Evolutionary conservation across 2,329 filamentous ascomycete species (phyloP), one percentile per base, ranked within the genome.

Genomic region (Blumeriella jaapii): DNA sequence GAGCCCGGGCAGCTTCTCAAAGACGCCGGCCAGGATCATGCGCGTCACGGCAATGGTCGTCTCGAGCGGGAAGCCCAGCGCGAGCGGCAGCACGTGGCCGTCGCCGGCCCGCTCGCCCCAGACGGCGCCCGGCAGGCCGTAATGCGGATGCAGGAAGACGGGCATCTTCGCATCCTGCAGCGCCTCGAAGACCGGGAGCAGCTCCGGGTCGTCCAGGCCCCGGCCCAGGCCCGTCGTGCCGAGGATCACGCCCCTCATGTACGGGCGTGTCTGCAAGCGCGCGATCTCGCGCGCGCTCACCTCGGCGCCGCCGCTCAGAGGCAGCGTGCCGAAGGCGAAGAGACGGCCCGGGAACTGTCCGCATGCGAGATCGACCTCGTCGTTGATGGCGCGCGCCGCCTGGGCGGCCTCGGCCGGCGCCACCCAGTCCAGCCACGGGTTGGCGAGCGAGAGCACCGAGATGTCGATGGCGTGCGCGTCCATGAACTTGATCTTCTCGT

Each of bases 401-500:
- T 59, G 55, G 2, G 69, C 71, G 0, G 82, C 81, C 45, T 78
- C 71, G 3, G 63, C 56, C 0, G 72, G 54, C 7, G 64, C 55
- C 0, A 94, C 61, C 54, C 93, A 95, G 59, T 95, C 87, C 2
- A 95, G 69, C 87, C 87, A 95, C 0, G 87, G 87, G 54, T 95
- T 95, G 10, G 87, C 87, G 14, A 94, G 74, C 1, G 83, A 91
- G 44, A 95, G 75, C 32, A 94, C 82, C 1, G 82, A 91, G 45
- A 80, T 75, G 57, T 81, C 71, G 55, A 95, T 94, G 34, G 64
- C 64, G 60, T 95, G 87, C 11, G 68, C 71, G 56, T 85, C 69
- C 87, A 95, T 95, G 61, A 95, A 94, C 31, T 74, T 68, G 10
- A 94, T 67, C 54, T 94, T 95, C 49, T 83, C 69, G 11, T 66